Conservation (phyloP, 192 early-diverging fungal species). For the Gonapodya sp. region DNA sequence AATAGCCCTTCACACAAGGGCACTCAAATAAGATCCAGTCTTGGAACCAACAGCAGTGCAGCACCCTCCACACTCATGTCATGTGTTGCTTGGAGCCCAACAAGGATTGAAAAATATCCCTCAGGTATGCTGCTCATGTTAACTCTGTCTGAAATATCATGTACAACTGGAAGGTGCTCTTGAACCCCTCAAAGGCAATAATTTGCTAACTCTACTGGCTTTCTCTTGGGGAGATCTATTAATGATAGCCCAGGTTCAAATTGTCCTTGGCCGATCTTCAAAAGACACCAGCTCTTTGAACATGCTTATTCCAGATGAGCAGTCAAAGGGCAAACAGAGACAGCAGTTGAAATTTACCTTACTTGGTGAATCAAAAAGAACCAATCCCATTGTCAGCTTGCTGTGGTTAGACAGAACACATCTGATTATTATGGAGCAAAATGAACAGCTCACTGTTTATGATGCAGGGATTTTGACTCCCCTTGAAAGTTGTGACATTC, state of each 20-base stretch:
- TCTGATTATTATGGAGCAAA: neutral
- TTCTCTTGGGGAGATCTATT: neutral
- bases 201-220: neutral
- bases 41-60: too few relatives aligned
- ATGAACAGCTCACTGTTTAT: neutral
- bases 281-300: neutral
- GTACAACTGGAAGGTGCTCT: too few relatives aligned
- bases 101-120: neutral
- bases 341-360: neutral
- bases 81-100: neutral
- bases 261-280: neutral
- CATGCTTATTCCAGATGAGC: neutral
- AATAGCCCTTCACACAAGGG: too few relatives aligned
- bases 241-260: neutral
- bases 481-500: neutral
- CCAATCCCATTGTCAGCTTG: neutral
- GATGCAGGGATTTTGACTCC: neutral
- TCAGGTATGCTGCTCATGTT: neutral
- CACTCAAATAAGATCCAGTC: too few relatives aligned
- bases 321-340: neutral
- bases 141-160: too few relatives aligned
- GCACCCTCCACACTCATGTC: neutral
- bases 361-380: neutral
- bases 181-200: too few relatives aligned
- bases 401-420: neutral